Percentiles rank a stretch among this genome's conserved stretches.
These are phyloP conservation scores for Discostella pseudostelligera DNA, from an alignment of 108 stramenopile species.

Conservation along the genomic window DNA sequence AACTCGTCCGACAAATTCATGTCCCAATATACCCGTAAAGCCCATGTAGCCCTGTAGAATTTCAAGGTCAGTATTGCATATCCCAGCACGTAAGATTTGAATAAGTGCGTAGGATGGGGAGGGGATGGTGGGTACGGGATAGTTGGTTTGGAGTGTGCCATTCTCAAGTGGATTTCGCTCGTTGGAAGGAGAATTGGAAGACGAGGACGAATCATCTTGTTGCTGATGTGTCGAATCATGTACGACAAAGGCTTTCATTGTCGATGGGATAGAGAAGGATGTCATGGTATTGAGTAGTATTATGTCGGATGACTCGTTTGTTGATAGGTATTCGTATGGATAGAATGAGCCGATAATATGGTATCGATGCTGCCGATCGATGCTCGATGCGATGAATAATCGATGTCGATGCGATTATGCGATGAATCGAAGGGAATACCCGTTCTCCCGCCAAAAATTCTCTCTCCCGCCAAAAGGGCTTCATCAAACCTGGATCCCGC, in stretches of 20 bases:
- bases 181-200: too few species aligned
- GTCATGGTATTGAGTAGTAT: background rate
- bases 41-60: slow-evolving; percentile 83
- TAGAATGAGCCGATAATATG: too few species aligned
- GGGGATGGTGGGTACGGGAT: slow-evolving; percentile 25
- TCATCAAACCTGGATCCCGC: too few species aligned
- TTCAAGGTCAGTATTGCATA: slow-evolving; percentile 83
- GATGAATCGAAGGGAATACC: too few species aligned
- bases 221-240: too few species aligned
- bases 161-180: slow-evolving; percentile 16
- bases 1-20: slow-evolving; percentile 79
- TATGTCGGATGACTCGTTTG: background rate
- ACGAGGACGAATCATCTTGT: too few species aligned
- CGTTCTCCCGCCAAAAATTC: too few species aligned
- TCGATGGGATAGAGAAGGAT: slow-evolving; percentile 1
- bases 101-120: slow-evolving; percentile 43
- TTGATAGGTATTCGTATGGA: too few species aligned
- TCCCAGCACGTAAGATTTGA: slow-evolving; percentile 65
- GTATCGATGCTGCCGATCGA: too few species aligned
- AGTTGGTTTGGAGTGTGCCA: slow-evolving; percentile 6
- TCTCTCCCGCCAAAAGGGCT: too few species aligned
- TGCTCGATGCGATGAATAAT: too few species aligned
- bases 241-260: slow-evolving; percentile 30
- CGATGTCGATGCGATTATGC: too few species aligned
- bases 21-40: slow-evolving; percentile 65